phyloP scores from a whole-genome alignment of 768 basidiomycete species.

The Panaeolus papilionaceus region DNA sequence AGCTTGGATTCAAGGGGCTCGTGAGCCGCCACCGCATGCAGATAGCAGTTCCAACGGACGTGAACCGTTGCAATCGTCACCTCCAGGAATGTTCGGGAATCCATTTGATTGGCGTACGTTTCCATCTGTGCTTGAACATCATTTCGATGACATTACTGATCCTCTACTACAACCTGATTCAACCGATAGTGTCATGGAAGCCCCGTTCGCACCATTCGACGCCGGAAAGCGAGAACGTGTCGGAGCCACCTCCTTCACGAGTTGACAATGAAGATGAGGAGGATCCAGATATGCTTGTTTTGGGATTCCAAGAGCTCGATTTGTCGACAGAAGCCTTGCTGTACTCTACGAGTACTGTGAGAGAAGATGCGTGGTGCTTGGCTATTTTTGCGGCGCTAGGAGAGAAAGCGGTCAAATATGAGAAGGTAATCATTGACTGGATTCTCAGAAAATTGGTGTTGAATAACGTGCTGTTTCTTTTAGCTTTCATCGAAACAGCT shows the following conservation, averaged over 20 bases:
- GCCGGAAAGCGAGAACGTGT: constrained; percentile 10
- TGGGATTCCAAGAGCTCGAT: constrained; percentile 85
- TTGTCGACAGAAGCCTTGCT: constrained; percentile 79
- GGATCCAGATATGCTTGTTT: constrained; percentile 73
- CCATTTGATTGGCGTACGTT: constrained; percentile 35
- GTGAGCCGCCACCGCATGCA: neutral
- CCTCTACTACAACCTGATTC: neutral
- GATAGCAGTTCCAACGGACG: constrained; percentile 18
- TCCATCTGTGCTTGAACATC: neutral
- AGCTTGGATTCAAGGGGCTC: constrained; percentile 58
- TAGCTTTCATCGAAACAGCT: constrained; percentile 81
- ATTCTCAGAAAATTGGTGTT: neutral
- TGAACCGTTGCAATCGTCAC: constrained; percentile 43
- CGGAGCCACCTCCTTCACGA: constrained; percentile 19
- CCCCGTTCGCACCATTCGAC: constrained; percentile 14
- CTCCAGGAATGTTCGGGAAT: constrained; percentile 33
- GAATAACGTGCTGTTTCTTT: neutral
- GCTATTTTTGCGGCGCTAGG: constrained; percentile 77
- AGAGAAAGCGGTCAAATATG: constrained; percentile 64
- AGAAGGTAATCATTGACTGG: constrained; percentile 55
- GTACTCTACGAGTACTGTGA: constrained; percentile 64
- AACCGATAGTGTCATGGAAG: constrained; percentile 1
- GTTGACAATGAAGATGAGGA: constrained; percentile 34
- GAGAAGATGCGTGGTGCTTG: constrained; percentile 75
- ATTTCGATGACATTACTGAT: neutral